Percentiles rank a stretch among this genome's conserved stretches.
Conservation (phyloP, 805 yeast species). For the Teunomyces pallodes region DNA sequence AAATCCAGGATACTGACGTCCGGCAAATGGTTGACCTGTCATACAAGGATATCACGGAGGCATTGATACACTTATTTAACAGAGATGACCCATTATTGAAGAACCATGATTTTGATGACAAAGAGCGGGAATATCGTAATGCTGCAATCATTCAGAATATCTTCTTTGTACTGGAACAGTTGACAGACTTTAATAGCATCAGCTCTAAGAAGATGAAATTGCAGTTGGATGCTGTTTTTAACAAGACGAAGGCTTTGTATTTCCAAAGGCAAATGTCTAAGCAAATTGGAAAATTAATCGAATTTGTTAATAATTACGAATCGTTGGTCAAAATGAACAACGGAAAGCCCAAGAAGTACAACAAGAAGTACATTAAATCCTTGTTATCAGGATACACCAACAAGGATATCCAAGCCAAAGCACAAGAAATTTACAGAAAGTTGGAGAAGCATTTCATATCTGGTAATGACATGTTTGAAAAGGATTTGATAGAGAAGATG, state of each 20-base stretch:
- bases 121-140: conserved; percentile 40
- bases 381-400: conserved; percentile 56
- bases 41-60: conserved; percentile 31
- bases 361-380: conserved; percentile 54
- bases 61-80: conserved; percentile 32
- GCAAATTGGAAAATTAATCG: conserved; percentile 64
- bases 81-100: conserved; percentile 45
- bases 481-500: conserved; percentile 54
- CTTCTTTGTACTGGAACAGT: conserved; percentile 33
- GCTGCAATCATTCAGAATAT: conserved; percentile 41
- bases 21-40: conserved; percentile 26
- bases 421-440: conserved; percentile 52
- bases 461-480: conserved; percentile 45
- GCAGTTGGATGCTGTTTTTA: conserved; percentile 26
- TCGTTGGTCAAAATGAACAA: conserved; percentile 48
- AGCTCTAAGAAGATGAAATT: conserved; percentile 22
- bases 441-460: conserved; percentile 54
- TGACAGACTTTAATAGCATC: conserved; percentile 21
- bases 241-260: conserved; percentile 27
- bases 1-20: conserved; percentile 17
- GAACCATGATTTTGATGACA: conserved; percentile 42
- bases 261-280: conserved; percentile 37
- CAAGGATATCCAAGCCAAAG: conserved; percentile 54
- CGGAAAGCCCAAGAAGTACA: conserved; percentile 62
- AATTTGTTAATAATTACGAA: conserved; percentile 64